These are phyloP conservation scores for Sporothrix inflata DNA, from an alignment of 2,329 filamentous ascomycete genomes.

Conservation along the genomic window DNA sequence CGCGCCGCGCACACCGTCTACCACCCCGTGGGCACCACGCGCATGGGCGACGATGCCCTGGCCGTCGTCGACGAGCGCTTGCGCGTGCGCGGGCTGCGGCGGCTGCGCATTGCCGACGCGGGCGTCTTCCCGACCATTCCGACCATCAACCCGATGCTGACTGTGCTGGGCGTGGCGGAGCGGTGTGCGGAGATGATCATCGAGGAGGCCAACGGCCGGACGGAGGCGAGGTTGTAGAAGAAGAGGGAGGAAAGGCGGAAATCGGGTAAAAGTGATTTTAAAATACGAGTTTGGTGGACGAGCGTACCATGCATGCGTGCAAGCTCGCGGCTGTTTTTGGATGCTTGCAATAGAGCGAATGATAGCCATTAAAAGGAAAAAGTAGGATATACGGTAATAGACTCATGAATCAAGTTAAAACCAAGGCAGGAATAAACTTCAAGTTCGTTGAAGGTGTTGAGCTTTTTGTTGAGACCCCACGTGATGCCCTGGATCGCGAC, in stretches of 20 bases:
- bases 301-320: neutral
- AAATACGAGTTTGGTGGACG: neutral
- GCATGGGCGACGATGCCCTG: slow-evolving; percentile 35
- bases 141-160: slow-evolving; percentile 61
- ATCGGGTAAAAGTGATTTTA: neutral
- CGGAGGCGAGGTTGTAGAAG: slow-evolving; percentile 27
- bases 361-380: neutral
- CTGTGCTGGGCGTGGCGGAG: slow-evolving; percentile 82
- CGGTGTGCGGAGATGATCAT: slow-evolving; percentile 82
- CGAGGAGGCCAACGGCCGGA: slow-evolving; percentile 60
- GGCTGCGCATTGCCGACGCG: slow-evolving; percentile 36
- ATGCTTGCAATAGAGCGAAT: neutral
- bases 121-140: slow-evolving; percentile 36
- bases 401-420: neutral
- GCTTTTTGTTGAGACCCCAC: neutral
- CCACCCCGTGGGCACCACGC: slow-evolving; percentile 35
- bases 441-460: neutral
- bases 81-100: slow-evolving; percentile 43
- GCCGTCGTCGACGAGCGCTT: slow-evolving; percentile 35
- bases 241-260: too few species aligned
- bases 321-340: neutral
- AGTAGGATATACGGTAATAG: neutral
- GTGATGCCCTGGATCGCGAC: slow-evolving; percentile 6
- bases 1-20: slow-evolving; percentile 34
- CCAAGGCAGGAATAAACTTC: too few species aligned